Conservation (phyloP, 2,329 filamentous ascomycete genomes). For the Paraphoma sp. region DNA sequence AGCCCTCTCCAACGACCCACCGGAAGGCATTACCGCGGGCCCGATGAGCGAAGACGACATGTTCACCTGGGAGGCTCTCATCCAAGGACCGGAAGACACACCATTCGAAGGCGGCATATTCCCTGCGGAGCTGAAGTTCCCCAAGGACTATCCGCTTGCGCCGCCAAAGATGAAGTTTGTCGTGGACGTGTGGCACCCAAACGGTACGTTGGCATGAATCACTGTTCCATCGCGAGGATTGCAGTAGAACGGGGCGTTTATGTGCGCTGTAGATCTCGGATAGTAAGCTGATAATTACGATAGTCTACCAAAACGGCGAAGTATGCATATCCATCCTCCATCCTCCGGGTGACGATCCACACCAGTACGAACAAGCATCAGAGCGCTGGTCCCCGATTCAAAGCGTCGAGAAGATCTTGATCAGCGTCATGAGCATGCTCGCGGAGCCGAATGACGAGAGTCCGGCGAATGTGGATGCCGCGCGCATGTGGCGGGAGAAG, state of each 20-base stretch:
- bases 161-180: conserved; percentile 91
- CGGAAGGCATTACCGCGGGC: conserved; percentile 96
- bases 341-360: conserved; percentile 90
- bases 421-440: conserved; percentile 92
- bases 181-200: conserved; percentile 88
- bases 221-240: too few relatives aligned
- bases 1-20: conserved; percentile 88
- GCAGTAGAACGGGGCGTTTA: too few relatives aligned
- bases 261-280: too few relatives aligned
- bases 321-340: conserved; percentile 98
- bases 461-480: conserved; percentile 93
- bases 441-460: conserved; percentile 94
- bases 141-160: conserved; percentile 81
- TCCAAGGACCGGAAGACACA: conserved; percentile 93
- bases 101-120: conserved; percentile 97
- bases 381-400: conserved; percentile 97
- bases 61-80: conserved; percentile 94
- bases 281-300: neutral
- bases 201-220: conserved; percentile 61
- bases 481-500: conserved; percentile 85
- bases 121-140: conserved; percentile 83
- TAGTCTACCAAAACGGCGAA: conserved; percentile 81
- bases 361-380: conserved; percentile 86
- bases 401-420: conserved; percentile 89
- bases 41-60: conserved; percentile 94